phyloP scores from a whole-genome alignment of 805 yeast genomes.

The Yamadazyma kitorensis region DNA sequence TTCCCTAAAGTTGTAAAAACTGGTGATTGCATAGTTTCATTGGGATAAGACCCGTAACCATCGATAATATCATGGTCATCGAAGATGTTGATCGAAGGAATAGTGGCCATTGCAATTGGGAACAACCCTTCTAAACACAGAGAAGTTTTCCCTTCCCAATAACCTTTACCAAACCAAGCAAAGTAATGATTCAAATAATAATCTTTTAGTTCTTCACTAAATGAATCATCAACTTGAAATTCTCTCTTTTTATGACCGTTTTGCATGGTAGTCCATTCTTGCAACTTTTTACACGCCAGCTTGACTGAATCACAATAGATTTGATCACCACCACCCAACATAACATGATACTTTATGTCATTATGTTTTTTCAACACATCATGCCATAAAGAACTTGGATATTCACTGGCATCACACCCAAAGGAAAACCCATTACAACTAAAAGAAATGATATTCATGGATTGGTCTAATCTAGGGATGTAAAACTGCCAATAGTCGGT shows the following conservation, averaged over 20 bases:
- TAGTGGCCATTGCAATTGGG: slow-evolving; percentile 75
- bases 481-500: slow-evolving; percentile 54
- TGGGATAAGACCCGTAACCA: slow-evolving; percentile 88
- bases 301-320: slow-evolving; percentile 84
- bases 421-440: slow-evolving; percentile 92
- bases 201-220: slow-evolving; percentile 53
- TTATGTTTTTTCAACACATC: slow-evolving; percentile 74
- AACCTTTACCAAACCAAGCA: slow-evolving; percentile 89
- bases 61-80: slow-evolving; percentile 98
- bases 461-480: slow-evolving; percentile 59
- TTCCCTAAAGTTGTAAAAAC: slow-evolving; percentile 73
- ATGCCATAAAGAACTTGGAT: slow-evolving; percentile 78
- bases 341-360: slow-evolving; percentile 68
- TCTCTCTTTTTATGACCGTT: slow-evolving; percentile 43
- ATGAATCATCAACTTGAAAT: slow-evolving; percentile 43
- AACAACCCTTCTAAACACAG: slow-evolving; percentile 62
- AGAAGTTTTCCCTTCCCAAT: slow-evolving; percentile 71
- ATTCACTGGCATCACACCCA: slow-evolving; percentile 61
- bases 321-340: slow-evolving; percentile 98
- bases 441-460: slow-evolving; percentile 79
- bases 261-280: slow-evolving; percentile 61
- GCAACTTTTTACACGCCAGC: slow-evolving; percentile 49
- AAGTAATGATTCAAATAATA: slow-evolving; percentile 75
- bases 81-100: slow-evolving; percentile 81
- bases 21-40: slow-evolving; percentile 67